Evolutionary conservation across 176 grass and related monocot genomes (phyloP), one percentile per base, ranked within the genome.

Genomic region (Miscanthus lutarioriparius): DNA sequence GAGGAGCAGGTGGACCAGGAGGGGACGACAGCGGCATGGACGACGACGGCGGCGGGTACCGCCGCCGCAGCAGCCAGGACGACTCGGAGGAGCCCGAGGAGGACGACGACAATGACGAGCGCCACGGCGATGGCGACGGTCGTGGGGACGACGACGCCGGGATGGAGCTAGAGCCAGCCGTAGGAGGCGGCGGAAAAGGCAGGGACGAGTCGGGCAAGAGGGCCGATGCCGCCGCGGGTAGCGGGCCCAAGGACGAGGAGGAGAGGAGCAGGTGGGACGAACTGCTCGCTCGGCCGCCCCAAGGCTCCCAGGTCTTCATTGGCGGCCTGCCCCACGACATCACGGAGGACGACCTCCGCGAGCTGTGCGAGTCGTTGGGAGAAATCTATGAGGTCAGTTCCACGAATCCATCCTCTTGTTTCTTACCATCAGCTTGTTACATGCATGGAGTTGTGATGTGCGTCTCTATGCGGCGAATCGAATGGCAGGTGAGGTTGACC

Each of bases 1-100:
- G 96, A 99, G 86, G 96, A 99, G 84, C 96, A 99, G 87, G 74
- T 99, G 23, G 96, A 99, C 76, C 88, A 96, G 69, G 96, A 99
- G 19, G 96, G 33, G 96, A 99, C 78, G 91, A 96, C 56, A 89
- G 92, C 85, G 67, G 93, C 79, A 95, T 95, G 86, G 96, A 99
- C 25, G 96, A 94, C 49, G 90, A 96, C 33, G 91, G 54, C 7
- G 82, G 70, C 3, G 79, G 74, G 32, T 90, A 95, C 73, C 81
- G 84, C 54, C 90, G 88, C 77, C 63, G 43, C 64, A 11, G 78
- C 6, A 66, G 79, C 44, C 79, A 79, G 0, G 87, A 83, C 15
- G 85, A 88, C 76, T 94, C 71, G 17, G 87, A 90, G 65, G 83
- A 94, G 12, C 88, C 85, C 16, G 90, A 91, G 62, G 95, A 92